Base-by-base conservation (phyloP, 768 basidiomycete species). In the Tricholoma terreum region DNA sequence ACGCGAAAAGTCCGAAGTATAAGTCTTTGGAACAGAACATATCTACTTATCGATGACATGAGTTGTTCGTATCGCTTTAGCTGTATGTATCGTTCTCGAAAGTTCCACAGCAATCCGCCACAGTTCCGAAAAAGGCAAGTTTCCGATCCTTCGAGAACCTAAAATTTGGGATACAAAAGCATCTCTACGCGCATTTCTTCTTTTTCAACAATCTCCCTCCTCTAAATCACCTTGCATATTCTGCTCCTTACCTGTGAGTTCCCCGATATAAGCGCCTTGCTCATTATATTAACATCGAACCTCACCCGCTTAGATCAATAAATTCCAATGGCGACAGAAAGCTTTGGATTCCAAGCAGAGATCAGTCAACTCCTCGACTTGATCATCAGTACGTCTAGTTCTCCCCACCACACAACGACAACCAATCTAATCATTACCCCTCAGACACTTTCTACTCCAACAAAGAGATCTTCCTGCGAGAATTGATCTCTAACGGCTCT, bases 381-480 rank as follows among this genome's bases (percentile, higher is more conserved):
- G 71, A 98, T 98, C 82, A 98, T 98, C 85, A 98, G 91, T 93
- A 69, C 58, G 90, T 77, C 10, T 54, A n/a, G n/a, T n/a, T 45
- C 59, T 49, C 17, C 53, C 45, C 24, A 59, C 15, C 21, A 42
- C 19, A 22, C 10, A 31, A n/a, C 36, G 31, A 24, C 34, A 42
- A 4, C 15, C 33, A 50, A 57, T 56, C 54, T 63, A 51, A 67
- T 35, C 19, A 50, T 50, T 33, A 6, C 24, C 40, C 53, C 14
- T 12, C 63, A 92, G 91, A 98, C 83, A 98, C 96, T 61, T 98
- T 98, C 87, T 99, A 98, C 87, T 97, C 94, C 61, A 98, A 99
- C 88, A 99, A 99, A 84, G 96, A 98, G 80, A 98, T 99, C 75
- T 98, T 98, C 86, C 88, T 99, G 66, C 92, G 97, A 73, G 97